Conservation (phyloP, 805 yeast species). For the Debaryomyces maramus region DNA sequence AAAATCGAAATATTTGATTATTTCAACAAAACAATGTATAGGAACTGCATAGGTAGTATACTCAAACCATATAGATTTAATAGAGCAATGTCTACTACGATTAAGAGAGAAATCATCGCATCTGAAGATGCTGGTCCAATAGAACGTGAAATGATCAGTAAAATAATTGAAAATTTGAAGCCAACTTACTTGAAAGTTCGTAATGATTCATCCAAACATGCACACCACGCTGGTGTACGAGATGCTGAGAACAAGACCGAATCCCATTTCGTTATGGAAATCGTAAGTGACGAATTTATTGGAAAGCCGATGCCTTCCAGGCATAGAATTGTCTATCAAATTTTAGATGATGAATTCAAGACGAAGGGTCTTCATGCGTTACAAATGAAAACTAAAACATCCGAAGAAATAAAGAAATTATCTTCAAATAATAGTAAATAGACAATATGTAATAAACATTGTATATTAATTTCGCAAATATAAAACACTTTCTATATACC, state of each 20-base stretch:
- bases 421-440: too few relatives aligned
- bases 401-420: constrained; percentile 13
- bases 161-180: constrained; percentile 40
- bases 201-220: constrained; percentile 87
- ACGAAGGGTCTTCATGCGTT: constrained; percentile 81
- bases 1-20: too few relatives aligned
- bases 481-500: not conserved
- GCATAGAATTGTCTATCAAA: constrained; percentile 70
- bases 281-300: constrained; percentile 67
- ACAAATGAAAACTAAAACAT: constrained; percentile 79
- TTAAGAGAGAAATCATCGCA: constrained; percentile 10
- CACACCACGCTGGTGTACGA: constrained; percentile 80
- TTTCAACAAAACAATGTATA: too few relatives aligned
- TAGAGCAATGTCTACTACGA: constrained; percentile 3
- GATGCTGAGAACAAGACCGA: constrained; percentile 72
- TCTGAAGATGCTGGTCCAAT: constrained; percentile 43
- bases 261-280: constrained; percentile 76
- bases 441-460: not conserved
- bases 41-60: not conserved
- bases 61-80: not conserved
- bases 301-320: constrained; percentile 70
- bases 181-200: constrained; percentile 53
- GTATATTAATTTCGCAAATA: constrained; percentile 2
- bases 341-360: constrained; percentile 71
- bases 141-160: constrained; percentile 46